phyloP scores from a whole-genome alignment of 2,329 filamentous ascomycete species.

The Sporothrix inflata region DNA sequence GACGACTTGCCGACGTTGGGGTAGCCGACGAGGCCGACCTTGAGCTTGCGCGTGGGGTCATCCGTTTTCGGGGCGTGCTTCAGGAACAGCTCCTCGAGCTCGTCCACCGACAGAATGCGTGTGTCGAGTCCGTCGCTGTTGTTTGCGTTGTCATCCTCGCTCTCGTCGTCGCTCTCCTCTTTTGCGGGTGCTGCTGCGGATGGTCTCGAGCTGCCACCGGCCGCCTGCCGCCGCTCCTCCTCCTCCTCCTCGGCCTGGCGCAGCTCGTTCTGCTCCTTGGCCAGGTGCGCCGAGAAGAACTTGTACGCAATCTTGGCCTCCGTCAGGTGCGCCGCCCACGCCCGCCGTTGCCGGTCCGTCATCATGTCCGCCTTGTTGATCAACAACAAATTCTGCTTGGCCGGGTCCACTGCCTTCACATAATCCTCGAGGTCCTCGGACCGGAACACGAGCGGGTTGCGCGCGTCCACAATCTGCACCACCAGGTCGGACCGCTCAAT shows the following conservation, averaged over 20 bases:
- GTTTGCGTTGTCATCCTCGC: constrained; percentile 44
- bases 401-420: constrained; percentile 84
- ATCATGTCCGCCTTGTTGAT: constrained; percentile 99
- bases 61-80: constrained; percentile 63
- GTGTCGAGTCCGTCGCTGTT: constrained; percentile 61
- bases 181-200: neutral
- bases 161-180: constrained; percentile 38
- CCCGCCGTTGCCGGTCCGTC: constrained; percentile 77
- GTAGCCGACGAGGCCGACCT: constrained; percentile 94
- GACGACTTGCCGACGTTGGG: constrained; percentile 99
- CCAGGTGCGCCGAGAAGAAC: constrained; percentile 93
- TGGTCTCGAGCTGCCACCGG: neutral
- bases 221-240: constrained; percentile 38
- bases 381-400: constrained; percentile 85
- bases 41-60: constrained; percentile 66
- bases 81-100: constrained; percentile 87
- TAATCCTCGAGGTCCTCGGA: constrained; percentile 92
- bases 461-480: constrained; percentile 96
- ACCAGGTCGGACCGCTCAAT: constrained; percentile 95
- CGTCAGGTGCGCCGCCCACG: constrained; percentile 87
- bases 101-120: constrained; percentile 87
- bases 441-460: constrained; percentile 91
- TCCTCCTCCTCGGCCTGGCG: constrained; percentile 53
- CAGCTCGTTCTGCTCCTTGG: constrained; percentile 84
- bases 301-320: constrained; percentile 82